Evolutionary conservation across 2,329 filamentous ascomycete genomes (phyloP).

Genomic region (Colletotrichum echinochloae): DNA sequence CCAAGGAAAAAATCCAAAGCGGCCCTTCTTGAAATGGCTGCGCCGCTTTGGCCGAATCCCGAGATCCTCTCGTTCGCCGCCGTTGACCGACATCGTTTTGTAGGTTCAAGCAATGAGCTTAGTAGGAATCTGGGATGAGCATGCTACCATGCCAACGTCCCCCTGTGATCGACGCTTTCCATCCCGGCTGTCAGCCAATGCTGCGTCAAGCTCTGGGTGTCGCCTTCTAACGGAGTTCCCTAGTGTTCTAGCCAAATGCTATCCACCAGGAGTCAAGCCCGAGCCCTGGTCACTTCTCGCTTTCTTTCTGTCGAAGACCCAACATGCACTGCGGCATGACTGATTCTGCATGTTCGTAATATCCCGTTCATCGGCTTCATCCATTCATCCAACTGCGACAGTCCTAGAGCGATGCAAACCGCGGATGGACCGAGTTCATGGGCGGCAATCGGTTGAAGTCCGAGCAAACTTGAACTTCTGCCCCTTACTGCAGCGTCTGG

Average conservation of each 20-base stretch:
- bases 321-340: slow-evolving; percentile 1
- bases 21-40: too few species aligned
- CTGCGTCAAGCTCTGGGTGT: neutral
- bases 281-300: neutral
- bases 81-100: neutral
- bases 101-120: neutral
- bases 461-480: neutral
- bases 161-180: neutral
- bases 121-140: neutral
- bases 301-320: neutral
- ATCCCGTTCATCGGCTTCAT: neutral
- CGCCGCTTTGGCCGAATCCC: neutral
- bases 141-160: neutral
- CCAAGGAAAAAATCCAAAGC: too few species aligned
- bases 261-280: neutral
- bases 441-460: neutral
- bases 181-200: neutral
- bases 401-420: neutral
- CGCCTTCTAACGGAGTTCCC: neutral
- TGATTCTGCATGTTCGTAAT: neutral
- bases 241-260: neutral
- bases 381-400: neutral
- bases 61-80: neutral
- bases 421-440: neutral
- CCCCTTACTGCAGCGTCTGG: slow-evolving; percentile 3